phyloP scores from a whole-genome alignment of 2,329 filamentous ascomycete species.

The Trichoderma atrobrunneum region DNA sequence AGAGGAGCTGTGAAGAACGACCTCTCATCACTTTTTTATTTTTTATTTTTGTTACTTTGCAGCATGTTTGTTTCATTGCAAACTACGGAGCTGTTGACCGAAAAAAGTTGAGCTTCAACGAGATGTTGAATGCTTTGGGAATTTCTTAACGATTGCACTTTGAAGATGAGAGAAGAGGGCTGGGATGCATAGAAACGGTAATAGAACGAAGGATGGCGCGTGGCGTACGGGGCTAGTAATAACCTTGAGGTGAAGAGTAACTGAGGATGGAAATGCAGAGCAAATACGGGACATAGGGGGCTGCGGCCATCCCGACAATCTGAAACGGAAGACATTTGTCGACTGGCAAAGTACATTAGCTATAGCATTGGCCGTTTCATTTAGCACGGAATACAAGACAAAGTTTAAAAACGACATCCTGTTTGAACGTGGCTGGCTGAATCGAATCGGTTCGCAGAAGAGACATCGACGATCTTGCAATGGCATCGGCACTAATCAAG shows the following conservation, averaged over 20 bases:
- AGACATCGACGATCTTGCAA: background rate
- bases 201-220: slow-evolving; percentile 14
- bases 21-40: background rate
- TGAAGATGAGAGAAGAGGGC: background rate
- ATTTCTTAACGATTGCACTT: slow-evolving; percentile 2
- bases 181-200: slow-evolving; percentile 7
- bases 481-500: background rate
- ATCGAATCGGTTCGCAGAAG: background rate
- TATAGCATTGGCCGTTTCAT: slow-evolving; percentile 2
- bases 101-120: background rate
- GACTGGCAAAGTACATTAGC: background rate
- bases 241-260: slow-evolving; percentile 2
- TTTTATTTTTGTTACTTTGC: background rate
- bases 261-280: slow-evolving; percentile 10
- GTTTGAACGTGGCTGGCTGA: background rate
- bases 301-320: background rate
- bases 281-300: background rate
- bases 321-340: background rate
- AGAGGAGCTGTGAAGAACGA: slow-evolving; percentile 19
- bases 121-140: background rate
- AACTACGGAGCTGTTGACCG: background rate
- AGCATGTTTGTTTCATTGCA: background rate
- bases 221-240: slow-evolving; percentile 17
- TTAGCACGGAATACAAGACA: slow-evolving; percentile 6
- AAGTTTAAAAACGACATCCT: background rate